phyloP scores from a whole-genome alignment of 495 filamentous ascomycete genomes.

The Aspergillus coremiiformis region DNA sequence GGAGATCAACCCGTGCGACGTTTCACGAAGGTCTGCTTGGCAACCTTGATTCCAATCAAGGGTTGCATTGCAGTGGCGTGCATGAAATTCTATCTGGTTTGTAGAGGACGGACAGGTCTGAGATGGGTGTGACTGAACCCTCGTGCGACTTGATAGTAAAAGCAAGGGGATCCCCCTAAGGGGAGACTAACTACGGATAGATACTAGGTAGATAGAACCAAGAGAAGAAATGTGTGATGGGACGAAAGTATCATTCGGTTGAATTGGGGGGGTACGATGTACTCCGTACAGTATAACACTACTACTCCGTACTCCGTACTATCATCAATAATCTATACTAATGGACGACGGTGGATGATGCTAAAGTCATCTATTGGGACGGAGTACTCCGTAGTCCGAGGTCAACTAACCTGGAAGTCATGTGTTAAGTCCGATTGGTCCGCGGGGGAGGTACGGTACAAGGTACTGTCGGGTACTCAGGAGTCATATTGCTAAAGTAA shows the following conservation, averaged over 20 bases:
- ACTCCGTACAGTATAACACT: too few relatives aligned
- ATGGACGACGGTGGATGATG: too few relatives aligned
- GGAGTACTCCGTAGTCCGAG: not conserved
- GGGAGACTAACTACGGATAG: too few relatives aligned
- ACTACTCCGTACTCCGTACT: too few relatives aligned
- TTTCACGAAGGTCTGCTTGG: constrained; percentile 28
- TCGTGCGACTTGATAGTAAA: not conserved
- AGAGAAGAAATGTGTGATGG: too few relatives aligned
- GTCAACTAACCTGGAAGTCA: not conserved
- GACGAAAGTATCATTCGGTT: too few relatives aligned
- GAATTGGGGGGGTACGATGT: too few relatives aligned
- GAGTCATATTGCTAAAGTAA: too few relatives aligned
- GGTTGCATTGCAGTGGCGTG: constrained; percentile 12
- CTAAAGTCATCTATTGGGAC: too few relatives aligned
- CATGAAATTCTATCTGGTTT: not conserved
- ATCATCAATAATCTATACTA: too few relatives aligned
- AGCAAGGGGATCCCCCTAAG: not conserved
- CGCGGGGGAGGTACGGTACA: not conserved
- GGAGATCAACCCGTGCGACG: constrained; percentile 43
- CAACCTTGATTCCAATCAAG: constrained; percentile 14
- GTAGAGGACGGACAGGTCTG: not conserved
- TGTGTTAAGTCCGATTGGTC: not conserved
- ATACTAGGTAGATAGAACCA: too few relatives aligned
- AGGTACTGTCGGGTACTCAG: not conserved
- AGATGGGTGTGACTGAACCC: not conserved